Base-by-base conservation (phyloP, 305 asterid species). In the Solanum aculeatissimum region DNA sequence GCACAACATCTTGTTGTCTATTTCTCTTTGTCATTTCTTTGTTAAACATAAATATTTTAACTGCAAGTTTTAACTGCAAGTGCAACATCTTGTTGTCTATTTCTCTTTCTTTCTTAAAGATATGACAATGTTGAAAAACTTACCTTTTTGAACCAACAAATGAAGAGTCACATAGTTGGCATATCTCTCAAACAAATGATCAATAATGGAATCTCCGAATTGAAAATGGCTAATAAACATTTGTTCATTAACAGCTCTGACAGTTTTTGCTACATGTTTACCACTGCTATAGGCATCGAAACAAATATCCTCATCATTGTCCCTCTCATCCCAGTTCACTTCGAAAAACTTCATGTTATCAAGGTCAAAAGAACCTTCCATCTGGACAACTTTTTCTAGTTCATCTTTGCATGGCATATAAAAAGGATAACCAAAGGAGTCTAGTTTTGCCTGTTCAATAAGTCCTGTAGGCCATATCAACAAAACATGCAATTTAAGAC, bases 331-430 rank as follows among this genome's bases (percentile, higher is more conserved):
- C 88, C 89, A 86, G 11, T 21, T n/a, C 21, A 40, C 68, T 16
- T 70, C 40, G 13, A 78, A 85, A 23, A 54, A 66, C 38, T 79
- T 43, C 2, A 83, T 49, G 9, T 38, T 12, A 8, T 54, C 40
- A 57, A 89, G 18, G n/a, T 68, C 65, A 83, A 89, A 86, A n/a
- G 84, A 83, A 12, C 86, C 87, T 74, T 89, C 87, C 4, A 62
- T 83, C 23, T 53, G 11, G 38, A 4, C 86, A 9, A 84, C 62
- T 0, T 49, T 18, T 74, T 32, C 69, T 9, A 84, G 38, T 80
- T 89, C 91, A 16, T 85, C 86, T 43, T 53, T 21, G 27, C 49
- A n/a, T 18, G 91, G 88, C 8, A 55, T 2, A 45, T 87, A 86
- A 2, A 55, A 3, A 43, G 91, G 89, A 19, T 54, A 3, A 42